Evolutionary conservation across 177 flowering plant genomes (phyloP).

Genomic region (Vitis hybrid): DNA sequence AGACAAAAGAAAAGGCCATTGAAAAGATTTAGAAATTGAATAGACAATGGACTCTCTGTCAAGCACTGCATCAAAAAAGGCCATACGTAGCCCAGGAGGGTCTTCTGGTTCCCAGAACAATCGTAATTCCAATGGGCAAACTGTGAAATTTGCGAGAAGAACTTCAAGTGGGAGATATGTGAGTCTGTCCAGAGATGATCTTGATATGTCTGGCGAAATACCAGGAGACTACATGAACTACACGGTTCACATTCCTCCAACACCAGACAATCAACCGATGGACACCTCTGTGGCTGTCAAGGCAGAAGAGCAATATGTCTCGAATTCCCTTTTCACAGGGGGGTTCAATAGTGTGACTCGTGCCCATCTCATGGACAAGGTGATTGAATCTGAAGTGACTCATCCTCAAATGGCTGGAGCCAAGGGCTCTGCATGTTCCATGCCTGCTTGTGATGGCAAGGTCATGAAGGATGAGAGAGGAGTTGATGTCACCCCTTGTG

Average conservation of each 20-base stretch:
- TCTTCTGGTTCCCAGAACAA: constrained; percentile 12
- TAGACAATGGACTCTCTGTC: constrained; percentile 20
- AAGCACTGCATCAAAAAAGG: constrained; percentile 25
- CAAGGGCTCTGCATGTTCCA: constrained; percentile 74
- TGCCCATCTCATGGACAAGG: constrained; percentile 98
- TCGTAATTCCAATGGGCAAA: constrained; percentile 21
- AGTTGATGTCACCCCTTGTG: constrained; percentile 78
- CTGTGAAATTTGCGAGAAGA: constrained; percentile 63
- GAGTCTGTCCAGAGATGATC: constrained; percentile 74
- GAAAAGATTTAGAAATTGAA: too few relatives aligned
- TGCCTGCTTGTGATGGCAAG: constrained; percentile 83
- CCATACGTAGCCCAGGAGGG: constrained; percentile 16
- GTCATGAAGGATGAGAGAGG: constrained; percentile 93
- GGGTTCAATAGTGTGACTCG: constrained; percentile 90
- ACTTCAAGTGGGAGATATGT: constrained; percentile 85
- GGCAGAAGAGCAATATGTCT: constrained; percentile 93
- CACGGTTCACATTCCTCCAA: constrained; percentile 92
- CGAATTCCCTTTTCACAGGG: constrained; percentile 86
- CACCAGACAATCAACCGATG: constrained; percentile 96
- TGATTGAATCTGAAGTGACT: constrained; percentile 73
- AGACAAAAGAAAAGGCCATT: too few relatives aligned
- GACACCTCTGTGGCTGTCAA: constrained; percentile 71
- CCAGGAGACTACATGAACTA: constrained; percentile 67
- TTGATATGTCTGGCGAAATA: constrained; percentile 52
- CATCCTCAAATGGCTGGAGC: constrained; percentile 99